These are phyloP conservation scores for Monosporascus sp. DNA, from an alignment of 2,329 filamentous ascomycete species.

Conservation along the genomic window DNA sequence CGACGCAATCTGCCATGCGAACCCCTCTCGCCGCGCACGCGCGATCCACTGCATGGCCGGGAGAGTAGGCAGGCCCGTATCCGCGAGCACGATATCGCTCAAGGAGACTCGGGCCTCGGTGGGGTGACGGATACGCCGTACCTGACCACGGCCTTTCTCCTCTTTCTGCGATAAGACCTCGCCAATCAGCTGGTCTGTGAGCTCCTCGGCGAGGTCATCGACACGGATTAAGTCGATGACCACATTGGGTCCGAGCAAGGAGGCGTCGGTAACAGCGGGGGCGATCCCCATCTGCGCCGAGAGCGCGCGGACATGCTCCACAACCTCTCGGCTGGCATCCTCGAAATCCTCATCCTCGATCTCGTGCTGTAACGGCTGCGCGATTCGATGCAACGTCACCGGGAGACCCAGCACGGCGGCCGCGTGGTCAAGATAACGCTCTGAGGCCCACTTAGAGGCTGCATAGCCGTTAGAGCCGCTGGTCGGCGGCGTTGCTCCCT, in stretches of 20 bases:
- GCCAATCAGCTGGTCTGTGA: neutral
- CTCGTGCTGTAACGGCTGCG: neutral
- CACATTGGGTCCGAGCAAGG: neutral
- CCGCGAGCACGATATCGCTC: too few species aligned
- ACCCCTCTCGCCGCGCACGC: neutral
- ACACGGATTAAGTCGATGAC: neutral
- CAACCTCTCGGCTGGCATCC: neutral
- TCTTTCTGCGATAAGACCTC: neutral
- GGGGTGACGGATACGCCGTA: too few species aligned
- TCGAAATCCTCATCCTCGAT: too few species aligned
- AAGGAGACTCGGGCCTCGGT: too few species aligned
- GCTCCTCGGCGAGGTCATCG: neutral
- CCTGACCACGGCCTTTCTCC: neutral
- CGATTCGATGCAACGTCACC: slow-evolving; percentile 24
- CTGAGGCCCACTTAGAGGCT: slow-evolving; percentile 30
- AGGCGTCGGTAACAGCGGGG: neutral
- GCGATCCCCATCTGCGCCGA: neutral
- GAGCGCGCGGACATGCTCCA: neutral
- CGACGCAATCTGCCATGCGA: slow-evolving; percentile 2
- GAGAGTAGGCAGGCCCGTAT: neutral
- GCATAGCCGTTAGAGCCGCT: slow-evolving; percentile 29
- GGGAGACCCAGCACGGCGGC: slow-evolving; percentile 9
- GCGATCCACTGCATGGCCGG: slow-evolving; percentile 2
- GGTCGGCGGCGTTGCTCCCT: slow-evolving; percentile 2
- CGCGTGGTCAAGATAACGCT: slow-evolving; percentile 26